Evolutionary conservation across 2,329 filamentous ascomycete genomes (phyloP).

Genomic region (Cladosporium sp.): DNA sequence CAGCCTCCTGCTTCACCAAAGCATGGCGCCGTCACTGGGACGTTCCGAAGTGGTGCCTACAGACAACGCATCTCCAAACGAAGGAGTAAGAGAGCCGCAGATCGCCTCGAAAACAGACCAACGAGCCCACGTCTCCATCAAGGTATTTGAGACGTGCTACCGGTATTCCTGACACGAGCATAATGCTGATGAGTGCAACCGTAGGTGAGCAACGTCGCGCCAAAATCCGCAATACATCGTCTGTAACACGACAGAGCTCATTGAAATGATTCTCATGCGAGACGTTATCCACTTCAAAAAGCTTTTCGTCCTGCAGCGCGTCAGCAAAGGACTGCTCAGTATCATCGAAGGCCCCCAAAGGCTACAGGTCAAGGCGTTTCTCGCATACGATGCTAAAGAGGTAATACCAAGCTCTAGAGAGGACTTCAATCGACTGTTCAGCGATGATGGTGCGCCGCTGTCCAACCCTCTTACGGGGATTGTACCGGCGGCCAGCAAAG

Average conservation of each 20-base stretch:
- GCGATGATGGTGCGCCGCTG: background rate
- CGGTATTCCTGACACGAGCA: no score
- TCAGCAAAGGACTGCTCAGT: conserved; percentile 4
- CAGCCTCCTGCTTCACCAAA: background rate
- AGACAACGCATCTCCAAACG: background rate
- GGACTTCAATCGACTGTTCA: background rate
- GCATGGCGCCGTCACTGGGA: background rate
- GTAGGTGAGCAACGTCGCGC: background rate
- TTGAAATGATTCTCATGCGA: conserved; percentile 7
- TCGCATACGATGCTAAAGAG: background rate
- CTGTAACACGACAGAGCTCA: conserved; percentile 6
- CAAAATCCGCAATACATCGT: conserved; percentile 15
- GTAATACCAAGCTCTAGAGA: background rate
- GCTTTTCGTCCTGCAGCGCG: conserved; percentile 12
- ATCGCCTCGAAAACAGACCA: background rate
- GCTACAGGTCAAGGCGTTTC: background rate
- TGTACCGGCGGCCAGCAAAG: background rate
- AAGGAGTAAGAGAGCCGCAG: background rate
- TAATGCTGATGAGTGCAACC: no score
- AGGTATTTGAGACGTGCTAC: no score
- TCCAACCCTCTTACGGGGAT: background rate
- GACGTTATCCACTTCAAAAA: background rate
- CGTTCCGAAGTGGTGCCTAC: background rate
- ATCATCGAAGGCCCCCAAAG: background rate
- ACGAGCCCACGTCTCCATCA: no score